A percentile compares a stretch with the other conserved stretches of the same genome.
phyloP scores from a whole-genome alignment of 371 early-diverging fungal species.

The Apophysomyces sp. region DNA sequence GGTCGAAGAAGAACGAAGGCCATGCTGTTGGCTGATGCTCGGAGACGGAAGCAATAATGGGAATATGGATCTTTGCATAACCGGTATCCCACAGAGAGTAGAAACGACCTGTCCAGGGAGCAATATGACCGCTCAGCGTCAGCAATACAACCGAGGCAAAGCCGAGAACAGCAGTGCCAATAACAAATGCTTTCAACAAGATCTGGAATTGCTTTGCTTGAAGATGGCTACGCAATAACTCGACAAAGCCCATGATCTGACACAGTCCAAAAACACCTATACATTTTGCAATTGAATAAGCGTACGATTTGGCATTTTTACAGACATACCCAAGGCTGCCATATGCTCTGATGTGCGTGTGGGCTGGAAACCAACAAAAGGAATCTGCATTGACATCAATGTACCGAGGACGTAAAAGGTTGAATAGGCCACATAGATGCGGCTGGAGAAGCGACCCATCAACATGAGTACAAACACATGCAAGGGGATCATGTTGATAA shows the following conservation, averaged over 20 bases:
- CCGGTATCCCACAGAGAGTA: slow-evolving; percentile 99
- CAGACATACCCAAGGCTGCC: slow-evolving; percentile 88
- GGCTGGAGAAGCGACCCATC: slow-evolving; percentile 95
- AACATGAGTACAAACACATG: slow-evolving; percentile 92
- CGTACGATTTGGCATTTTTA: slow-evolving; percentile 3
- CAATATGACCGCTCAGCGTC: slow-evolving; percentile 85
- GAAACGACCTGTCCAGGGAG: slow-evolving; percentile 98
- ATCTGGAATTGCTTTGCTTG: slow-evolving; percentile 83
- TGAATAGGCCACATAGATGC: slow-evolving; percentile 95
- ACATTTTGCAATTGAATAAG: background rate
- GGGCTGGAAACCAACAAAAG: slow-evolving; percentile 99
- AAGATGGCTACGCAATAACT: slow-evolving; percentile 78
- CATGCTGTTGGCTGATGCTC: slow-evolving; percentile 99
- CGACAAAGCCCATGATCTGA: slow-evolving; percentile 91
- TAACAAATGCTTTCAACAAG: slow-evolving; percentile 69
- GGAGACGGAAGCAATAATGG: slow-evolving; percentile 98
- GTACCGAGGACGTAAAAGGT: slow-evolving; percentile 97
- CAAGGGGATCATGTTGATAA: slow-evolving; percentile 97
- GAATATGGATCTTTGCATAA: slow-evolving; percentile 98
- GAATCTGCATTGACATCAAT: slow-evolving; percentile 96
- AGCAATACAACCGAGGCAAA: slow-evolving; percentile 56
- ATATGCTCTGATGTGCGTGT: slow-evolving; percentile 97
- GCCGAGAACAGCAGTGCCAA: slow-evolving; percentile 56
- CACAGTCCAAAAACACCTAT: slow-evolving; percentile 86
- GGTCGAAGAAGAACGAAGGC: slow-evolving; percentile 99